These are phyloP conservation scores for Curvularia verruculosa DNA, from an alignment of 2,329 filamentous ascomycete species.

Conservation along the genomic window DNA sequence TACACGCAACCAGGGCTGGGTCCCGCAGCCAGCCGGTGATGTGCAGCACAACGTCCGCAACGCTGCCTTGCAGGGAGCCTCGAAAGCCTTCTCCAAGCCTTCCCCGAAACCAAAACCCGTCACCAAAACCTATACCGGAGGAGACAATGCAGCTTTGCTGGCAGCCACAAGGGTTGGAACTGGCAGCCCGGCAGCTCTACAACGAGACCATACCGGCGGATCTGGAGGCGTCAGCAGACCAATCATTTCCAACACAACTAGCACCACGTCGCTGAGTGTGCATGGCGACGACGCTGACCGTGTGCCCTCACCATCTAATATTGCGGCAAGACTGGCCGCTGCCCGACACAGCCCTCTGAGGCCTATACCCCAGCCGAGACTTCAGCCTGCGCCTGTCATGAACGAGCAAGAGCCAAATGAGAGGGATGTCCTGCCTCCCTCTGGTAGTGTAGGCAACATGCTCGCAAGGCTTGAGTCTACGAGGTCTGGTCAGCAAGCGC, in stretches of 20 bases:
- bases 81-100: constrained; percentile 56
- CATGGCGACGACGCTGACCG: constrained; percentile 36
- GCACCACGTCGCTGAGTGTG: constrained; percentile 40
- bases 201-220: constrained; percentile 41
- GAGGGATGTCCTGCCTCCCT: constrained; percentile 38
- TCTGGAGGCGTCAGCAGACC: constrained; percentile 34
- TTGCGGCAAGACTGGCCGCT: constrained; percentile 67
- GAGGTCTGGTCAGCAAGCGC: constrained; percentile 21
- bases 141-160: constrained; percentile 52
- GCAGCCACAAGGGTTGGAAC: constrained; percentile 53
- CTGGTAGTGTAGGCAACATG: constrained; percentile 43
- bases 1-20: constrained; percentile 39
- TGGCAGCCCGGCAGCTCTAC: constrained; percentile 31
- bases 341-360: constrained; percentile 62
- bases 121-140: constrained; percentile 50
- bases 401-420: constrained; percentile 35
- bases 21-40: constrained; percentile 41
- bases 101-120: constrained; percentile 50
- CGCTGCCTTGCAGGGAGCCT: constrained; percentile 58
- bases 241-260: constrained; percentile 36
- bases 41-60: constrained; percentile 48
- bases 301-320: constrained; percentile 63
- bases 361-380: constrained; percentile 22
- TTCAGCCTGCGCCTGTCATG: constrained; percentile 15
- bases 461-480: constrained; percentile 40